Evolutionary conservation across 2,329 filamentous ascomycete species (phyloP), one percentile per base, ranked within the genome.

Genomic region (Diaporthe sp.): DNA sequence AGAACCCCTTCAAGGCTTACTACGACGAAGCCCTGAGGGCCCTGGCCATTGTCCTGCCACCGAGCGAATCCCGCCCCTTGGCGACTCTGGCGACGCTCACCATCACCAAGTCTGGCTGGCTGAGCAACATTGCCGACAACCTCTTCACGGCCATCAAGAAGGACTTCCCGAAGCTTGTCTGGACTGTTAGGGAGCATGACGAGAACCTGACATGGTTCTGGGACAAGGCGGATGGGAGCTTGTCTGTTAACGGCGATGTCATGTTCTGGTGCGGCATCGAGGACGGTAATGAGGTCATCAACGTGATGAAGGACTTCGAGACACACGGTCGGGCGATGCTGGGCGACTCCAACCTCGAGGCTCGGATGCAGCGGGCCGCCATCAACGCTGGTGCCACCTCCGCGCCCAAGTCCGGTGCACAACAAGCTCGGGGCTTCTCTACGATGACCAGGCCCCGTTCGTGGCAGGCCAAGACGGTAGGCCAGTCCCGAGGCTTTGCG

Each of bases 161-260:
- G 85, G 96, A 98, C 82, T 94, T 96, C 84, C 92, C 95, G 73
- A 95, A 94, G 86, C 89, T 98, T 78, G 94, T 95, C 78, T 99
- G 96, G 96, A 98, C 95, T n/a, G 96, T 98, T 76, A 96, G 94
- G 87, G 94, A 96, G 82, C 94, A 97, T 79, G 96, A 98, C 81
- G 96, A 98, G 89, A 98, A 98, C 84, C 88, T 98, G 80, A 96
- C 95, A 15, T 98, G 96, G 97, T 98, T 98, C 88, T 97, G 98
- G 80, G 96, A 98, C 85, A 98, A 98, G 89, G 94, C 96, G 13
- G 95, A 98, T 80, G 96, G 97, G 74, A 98, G 95, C 85, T 90
- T 98, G 80, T 95, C 94, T 77, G 92, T 93, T 74, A 92, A 95
- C 79, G 95, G 95, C 75, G 95, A 96, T 82, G 95, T 98, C 53